Evolutionary conservation across 2,329 filamentous ascomycete species (phyloP).

Genomic region (Arthrobotrys iridis): DNA sequence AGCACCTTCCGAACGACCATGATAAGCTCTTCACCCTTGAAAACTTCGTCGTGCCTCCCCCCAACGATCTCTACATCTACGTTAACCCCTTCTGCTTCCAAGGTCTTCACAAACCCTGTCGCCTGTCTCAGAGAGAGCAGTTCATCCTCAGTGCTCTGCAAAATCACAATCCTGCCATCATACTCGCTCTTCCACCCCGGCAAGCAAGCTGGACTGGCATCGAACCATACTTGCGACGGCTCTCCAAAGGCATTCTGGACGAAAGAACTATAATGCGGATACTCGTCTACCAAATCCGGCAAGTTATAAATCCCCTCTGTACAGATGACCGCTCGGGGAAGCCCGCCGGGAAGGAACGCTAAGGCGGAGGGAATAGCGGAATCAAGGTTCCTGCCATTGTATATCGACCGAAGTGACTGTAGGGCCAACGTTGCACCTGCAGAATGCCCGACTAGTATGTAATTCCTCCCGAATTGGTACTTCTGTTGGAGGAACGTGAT

Average conservation of each 20-base stretch:
- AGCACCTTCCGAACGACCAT: constrained; percentile 39
- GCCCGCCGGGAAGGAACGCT: constrained; percentile 58
- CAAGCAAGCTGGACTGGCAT: constrained; percentile 64
- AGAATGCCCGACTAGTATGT: constrained; percentile 71
- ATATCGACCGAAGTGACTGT: constrained; percentile 67
- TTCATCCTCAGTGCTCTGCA: constrained; percentile 65
- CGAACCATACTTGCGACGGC: constrained; percentile 66
- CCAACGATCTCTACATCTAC: constrained; percentile 61
- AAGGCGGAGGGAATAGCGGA: constrained; percentile 42
- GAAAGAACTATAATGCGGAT: constrained; percentile 69
- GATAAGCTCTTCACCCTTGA: constrained; percentile 63
- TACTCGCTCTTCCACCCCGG: constrained; percentile 57
- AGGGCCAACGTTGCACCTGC: constrained; percentile 72
- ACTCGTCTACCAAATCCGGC: constrained; percentile 65
- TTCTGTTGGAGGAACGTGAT: constrained; percentile 66
- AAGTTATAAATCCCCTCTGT: constrained; percentile 76
- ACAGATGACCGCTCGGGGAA: constrained; percentile 69
- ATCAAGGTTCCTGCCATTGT: constrained; percentile 45
- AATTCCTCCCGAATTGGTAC: constrained; percentile 64
- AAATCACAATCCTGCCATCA: constrained; percentile 62
- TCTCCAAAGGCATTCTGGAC: constrained; percentile 71
- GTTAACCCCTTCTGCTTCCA: constrained; percentile 64
- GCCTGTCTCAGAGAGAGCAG: constrained; percentile 69
- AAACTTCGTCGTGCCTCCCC: constrained; percentile 73
- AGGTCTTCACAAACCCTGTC: constrained; percentile 67